Conservation (phyloP, 495 filamentous ascomycete species). For the Aspergillus conjunctus region DNA sequence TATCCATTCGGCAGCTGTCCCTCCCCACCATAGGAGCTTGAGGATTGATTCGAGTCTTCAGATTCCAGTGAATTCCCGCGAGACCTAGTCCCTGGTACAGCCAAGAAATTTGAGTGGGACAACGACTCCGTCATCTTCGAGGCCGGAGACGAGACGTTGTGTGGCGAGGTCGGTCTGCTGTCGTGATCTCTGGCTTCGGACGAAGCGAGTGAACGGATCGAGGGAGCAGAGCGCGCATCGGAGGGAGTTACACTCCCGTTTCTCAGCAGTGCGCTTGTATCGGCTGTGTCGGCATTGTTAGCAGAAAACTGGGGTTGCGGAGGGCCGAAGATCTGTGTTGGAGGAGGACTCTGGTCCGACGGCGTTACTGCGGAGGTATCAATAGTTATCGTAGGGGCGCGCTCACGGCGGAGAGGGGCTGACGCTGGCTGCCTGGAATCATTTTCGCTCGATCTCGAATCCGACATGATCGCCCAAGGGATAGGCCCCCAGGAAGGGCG, state of each 20-base stretch:
- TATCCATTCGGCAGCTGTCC: conserved; percentile 46
- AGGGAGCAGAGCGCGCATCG: conserved; percentile 57
- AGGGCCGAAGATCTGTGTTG: conserved; percentile 35
- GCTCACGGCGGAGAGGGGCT: conserved; percentile 45
- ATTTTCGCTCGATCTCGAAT: conserved; percentile 31
- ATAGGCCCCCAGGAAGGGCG: conserved; percentile 14
- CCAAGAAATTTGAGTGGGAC: conserved; percentile 58
- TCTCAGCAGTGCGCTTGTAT: conserved; percentile 43
- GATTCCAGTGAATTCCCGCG: conserved; percentile 69
- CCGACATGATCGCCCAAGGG: conserved; percentile 38
- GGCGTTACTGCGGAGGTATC: conserved; percentile 68
- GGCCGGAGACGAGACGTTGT: conserved; percentile 80
- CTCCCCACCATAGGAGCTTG: conserved; percentile 55
- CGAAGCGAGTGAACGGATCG: conserved; percentile 60
- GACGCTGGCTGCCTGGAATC: conserved; percentile 32
- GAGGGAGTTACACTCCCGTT: conserved; percentile 54
- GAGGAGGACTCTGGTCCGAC: conserved; percentile 28
- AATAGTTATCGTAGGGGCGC: conserved; percentile 72
- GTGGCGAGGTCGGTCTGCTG: conserved; percentile 82
- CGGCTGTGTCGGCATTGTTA: conserved; percentile 44
- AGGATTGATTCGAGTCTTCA: conserved; percentile 52
- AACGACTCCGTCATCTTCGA: conserved; percentile 47
- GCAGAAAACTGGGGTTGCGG: conserved; percentile 50
- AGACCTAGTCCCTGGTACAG: conserved; percentile 62
- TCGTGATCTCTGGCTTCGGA: conserved; percentile 75